Conservation (phyloP, 2,329 filamentous ascomycete genomes). For the Scorias spongiosa region DNA sequence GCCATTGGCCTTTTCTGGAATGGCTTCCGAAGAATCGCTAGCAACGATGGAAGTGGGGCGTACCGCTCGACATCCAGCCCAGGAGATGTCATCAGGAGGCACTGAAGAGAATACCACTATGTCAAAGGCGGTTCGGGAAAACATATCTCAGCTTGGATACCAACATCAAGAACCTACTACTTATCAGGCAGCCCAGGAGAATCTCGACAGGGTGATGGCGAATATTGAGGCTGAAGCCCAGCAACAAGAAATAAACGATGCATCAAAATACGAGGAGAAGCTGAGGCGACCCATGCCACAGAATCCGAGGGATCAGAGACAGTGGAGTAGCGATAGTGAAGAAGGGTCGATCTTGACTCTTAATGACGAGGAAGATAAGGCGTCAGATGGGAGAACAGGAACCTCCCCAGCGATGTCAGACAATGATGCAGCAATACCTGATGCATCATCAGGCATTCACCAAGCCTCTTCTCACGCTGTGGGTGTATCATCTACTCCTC, state of each 20-base stretch:
- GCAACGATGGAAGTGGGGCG: too few species aligned
- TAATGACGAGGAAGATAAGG: constrained; percentile 4
- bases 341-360: background rate
- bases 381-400: background rate
- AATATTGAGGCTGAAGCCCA: constrained; percentile 30
- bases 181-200: constrained; percentile 15
- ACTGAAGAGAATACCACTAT: constrained; percentile 49
- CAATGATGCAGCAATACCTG: too few species aligned
- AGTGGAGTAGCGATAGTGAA: background rate
- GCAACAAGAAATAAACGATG: background rate
- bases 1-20: too few species aligned
- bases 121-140: constrained; percentile 59
- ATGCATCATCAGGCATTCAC: background rate
- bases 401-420: too few species aligned
- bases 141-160: constrained; percentile 40
- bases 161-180: too few species aligned
- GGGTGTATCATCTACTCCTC: background rate
- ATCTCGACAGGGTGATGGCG: constrained; percentile 33
- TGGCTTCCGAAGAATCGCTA: too few species aligned
- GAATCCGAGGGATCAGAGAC: constrained; percentile 26
- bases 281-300: constrained; percentile 36
- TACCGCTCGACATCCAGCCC: too few species aligned
- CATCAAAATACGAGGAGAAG: constrained; percentile 10
- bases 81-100: too few species aligned
- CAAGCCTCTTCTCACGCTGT: background rate